These are phyloP conservation scores for Metschnikowia lachancei DNA, from an alignment of 805 yeast species.

Conservation along the genomic window DNA sequence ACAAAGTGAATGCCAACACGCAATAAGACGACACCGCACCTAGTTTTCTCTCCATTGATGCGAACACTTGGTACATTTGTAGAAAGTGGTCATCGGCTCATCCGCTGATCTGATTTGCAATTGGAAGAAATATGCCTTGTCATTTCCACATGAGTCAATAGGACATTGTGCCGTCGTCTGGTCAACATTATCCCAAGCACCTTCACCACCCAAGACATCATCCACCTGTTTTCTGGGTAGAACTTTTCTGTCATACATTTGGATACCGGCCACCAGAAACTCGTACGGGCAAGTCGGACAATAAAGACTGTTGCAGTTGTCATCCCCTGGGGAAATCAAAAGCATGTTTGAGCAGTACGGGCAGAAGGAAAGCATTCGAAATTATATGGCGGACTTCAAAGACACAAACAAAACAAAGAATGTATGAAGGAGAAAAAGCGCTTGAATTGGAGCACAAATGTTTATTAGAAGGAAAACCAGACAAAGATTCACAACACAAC, in stretches of 20 bases:
- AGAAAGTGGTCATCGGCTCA: slow-evolving; percentile 99
- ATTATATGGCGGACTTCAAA: not conserved
- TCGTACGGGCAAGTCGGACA: slow-evolving; percentile 96
- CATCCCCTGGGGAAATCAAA: slow-evolving; percentile 55
- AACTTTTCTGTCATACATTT: slow-evolving; percentile 79
- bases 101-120: slow-evolving; percentile 96
- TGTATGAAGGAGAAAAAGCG: too few species aligned
- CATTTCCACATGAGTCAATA: slow-evolving; percentile 76
- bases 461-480: not conserved
- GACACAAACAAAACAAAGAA: too few species aligned
- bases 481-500: not conserved
- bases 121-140: slow-evolving; percentile 94
- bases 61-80: slow-evolving; percentile 89
- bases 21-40: not conserved
- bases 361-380: slow-evolving; percentile 82
- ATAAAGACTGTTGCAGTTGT: slow-evolving; percentile 63
- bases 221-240: slow-evolving; percentile 88
- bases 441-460: not conserved
- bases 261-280: slow-evolving; percentile 80
- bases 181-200: slow-evolving; percentile 98
- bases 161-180: slow-evolving; percentile 95
- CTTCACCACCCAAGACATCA: slow-evolving; percentile 94
- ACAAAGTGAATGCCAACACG: not conserved
- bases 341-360: slow-evolving; percentile 94
- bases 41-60: slow-evolving; percentile 96